A percentile compares a stretch with the other conserved stretches of the same genome.
Conservation (phyloP, 306 rosid genomes). For the Trifolium dubium region DNA sequence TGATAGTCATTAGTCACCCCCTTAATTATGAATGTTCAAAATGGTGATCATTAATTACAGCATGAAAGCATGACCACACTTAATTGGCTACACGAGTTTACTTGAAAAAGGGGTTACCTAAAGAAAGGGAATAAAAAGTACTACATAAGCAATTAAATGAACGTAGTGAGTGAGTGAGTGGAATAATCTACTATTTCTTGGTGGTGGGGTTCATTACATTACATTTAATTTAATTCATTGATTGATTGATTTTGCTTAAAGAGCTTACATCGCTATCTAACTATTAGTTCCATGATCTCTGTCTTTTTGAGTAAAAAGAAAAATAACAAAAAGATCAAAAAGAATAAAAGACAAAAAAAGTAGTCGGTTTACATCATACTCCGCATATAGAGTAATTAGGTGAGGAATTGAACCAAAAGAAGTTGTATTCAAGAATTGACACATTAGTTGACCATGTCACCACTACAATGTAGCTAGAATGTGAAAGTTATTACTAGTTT, state of each 20-base stretch:
- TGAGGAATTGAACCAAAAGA: conserved; percentile 30
- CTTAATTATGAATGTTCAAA: conserved; percentile 36
- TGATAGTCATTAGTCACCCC: conserved; percentile 27
- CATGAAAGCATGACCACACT: conserved; percentile 46
- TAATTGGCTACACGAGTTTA: neutral
- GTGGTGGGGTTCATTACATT: conserved; percentile 32
- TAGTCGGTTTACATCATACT: conserved; percentile 12
- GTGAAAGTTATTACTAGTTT: conserved; percentile 24
- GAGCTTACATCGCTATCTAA: conserved; percentile 45
- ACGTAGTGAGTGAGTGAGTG: conserved; percentile 6
- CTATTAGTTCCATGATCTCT: conserved; percentile 47
- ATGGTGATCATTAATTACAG: conserved; percentile 28
- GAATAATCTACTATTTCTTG: conserved; percentile 18
- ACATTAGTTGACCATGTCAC: conserved; percentile 53
- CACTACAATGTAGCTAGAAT: conserved; percentile 21
- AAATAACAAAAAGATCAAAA: conserved; percentile 46
- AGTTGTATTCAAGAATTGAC: conserved; percentile 54
- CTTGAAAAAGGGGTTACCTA: conserved; percentile 26
- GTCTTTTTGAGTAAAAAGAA: conserved; percentile 45
- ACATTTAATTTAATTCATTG: neutral
- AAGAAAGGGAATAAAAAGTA: conserved; percentile 15
- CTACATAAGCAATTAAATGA: neutral
- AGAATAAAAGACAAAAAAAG: conserved; percentile 19
- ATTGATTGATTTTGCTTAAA: conserved; percentile 33
- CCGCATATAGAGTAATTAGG: neutral